phyloP scores from a whole-genome alignment of 2,329 filamentous ascomycete species.

The Ceratocystis albifundus region DNA sequence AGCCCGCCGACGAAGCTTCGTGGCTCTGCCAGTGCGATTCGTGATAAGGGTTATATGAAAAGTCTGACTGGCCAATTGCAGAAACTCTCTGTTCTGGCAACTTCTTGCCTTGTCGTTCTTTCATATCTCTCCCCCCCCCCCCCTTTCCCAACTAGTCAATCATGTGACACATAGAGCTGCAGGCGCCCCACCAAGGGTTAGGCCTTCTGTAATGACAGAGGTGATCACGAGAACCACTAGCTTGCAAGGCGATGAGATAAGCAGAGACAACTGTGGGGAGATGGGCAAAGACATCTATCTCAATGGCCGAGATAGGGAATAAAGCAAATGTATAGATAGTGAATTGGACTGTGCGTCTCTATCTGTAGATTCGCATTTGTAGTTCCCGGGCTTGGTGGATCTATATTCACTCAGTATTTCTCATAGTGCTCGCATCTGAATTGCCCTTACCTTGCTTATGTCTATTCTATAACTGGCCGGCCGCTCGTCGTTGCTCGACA shows the following conservation, averaged over 20 bases:
- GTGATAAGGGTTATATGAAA: no score
- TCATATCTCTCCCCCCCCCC: not conserved
- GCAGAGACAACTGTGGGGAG: not conserved
- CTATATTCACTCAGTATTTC: not conserved
- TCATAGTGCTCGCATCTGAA: not conserved
- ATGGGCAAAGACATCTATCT: not conserved
- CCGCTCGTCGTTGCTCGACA: constrained; percentile 45
- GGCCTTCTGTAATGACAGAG: not conserved
- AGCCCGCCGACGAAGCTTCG: not conserved
- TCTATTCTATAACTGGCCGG: not conserved
- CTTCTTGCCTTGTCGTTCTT: not conserved
- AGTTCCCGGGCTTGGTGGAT: not conserved
- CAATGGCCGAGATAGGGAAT: not conserved
- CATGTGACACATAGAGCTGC: constrained; percentile 1
- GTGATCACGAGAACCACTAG: not conserved
- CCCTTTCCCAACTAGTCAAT: not conserved
- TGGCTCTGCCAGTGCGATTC: no score
- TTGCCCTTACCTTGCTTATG: not conserved
- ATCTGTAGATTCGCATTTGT: not conserved
- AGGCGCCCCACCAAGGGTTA: not conserved
- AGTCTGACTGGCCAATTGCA: no score
- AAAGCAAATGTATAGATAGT: not conserved
- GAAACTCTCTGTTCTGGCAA: not conserved
- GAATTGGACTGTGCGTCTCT: not conserved
- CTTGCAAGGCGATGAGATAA: not conserved